Evolutionary conservation across 1,139 yeast species (phyloP), one percentile per base, ranked within the genome.

Genomic region (Lodderomyces beijingensis): DNA sequence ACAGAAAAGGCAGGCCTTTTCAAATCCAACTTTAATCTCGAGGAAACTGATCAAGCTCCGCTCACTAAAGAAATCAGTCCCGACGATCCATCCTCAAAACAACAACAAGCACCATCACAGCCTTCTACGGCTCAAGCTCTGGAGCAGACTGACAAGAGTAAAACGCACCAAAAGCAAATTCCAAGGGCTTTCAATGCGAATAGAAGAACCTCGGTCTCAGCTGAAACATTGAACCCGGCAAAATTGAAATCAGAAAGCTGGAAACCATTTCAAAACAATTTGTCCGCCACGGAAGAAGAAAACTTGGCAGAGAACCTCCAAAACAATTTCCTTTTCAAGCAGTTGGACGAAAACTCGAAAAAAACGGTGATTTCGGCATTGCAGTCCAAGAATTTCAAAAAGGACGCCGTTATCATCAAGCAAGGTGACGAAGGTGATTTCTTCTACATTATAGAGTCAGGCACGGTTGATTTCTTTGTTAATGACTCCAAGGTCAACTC

Each of bases 341-440:
- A 82, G 51, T 74, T 91, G 48, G 74, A 78, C 43, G 85, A 78
- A 49, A 85, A 77, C 43, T 74, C 94, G 5, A 70, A 85, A 48
- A 76, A 73, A 43, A 77, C 91, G 10, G 93, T 91, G 26, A 75
- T 91, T 35, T 75, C 78, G 45, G 94, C 96, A 13, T 70, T 91
- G 44, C 77, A 82, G 45, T 91, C 84, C 53, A 84, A 83, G 50
- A 59, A 62, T 33, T 77, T 79, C 33, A 50, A 71, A 4, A 67
- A 74, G 36, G 84, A 77, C 36, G 63, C 77, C 8, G 79, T 76
- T 45, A 82, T 91, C 42, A 89, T 91, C 51, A 76, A 68, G 46
- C 97, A 91, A 61, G 98, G 98, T 35, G 97, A 88, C 53, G 96
- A 86, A 55, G 98, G 98, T 46, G 96, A 91, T 59, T 91, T 67